phyloP scores from a whole-genome alignment of 306 rosid species.

The Vigna angularis region DNA sequence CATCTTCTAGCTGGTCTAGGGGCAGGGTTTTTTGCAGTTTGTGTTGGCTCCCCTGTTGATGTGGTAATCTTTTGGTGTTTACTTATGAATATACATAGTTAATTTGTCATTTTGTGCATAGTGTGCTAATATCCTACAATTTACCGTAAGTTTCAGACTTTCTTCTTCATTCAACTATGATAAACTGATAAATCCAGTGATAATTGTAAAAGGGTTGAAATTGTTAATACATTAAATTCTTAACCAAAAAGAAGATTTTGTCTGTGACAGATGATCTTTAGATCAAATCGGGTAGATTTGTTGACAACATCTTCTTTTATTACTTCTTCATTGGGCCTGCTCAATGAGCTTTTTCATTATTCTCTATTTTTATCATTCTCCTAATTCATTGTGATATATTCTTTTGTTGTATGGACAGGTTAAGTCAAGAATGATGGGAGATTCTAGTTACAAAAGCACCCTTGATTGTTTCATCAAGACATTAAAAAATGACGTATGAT shows the following conservation, averaged over 20 bases:
- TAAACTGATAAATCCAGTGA: constrained; percentile 33
- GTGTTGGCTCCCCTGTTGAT: constrained; percentile 96
- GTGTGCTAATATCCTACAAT: neutral
- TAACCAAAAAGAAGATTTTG: neutral
- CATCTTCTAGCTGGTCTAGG: constrained; percentile 94
- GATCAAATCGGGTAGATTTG: neutral
- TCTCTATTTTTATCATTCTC: constrained; percentile 10
- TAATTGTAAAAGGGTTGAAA: constrained; percentile 7
- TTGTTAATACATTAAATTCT: constrained; percentile 19
- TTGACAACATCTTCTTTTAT: neutral
- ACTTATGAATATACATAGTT: neutral
- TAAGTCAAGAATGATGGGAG: constrained; percentile 99
- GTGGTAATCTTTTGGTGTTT: constrained; percentile 66
- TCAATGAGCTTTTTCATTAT: neutral
- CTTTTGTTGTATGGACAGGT: constrained; percentile 63
- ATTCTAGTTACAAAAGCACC: constrained; percentile 86
- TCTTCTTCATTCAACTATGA: neutral
- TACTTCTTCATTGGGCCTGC: neutral
- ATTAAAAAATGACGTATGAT: constrained; percentile 81
- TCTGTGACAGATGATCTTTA: constrained; percentile 7
- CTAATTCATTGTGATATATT: constrained; percentile 33
- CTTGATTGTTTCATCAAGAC: constrained; percentile 91
- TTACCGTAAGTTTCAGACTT: constrained; percentile 1
- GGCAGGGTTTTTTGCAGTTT: constrained; percentile 96
- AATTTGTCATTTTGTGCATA: neutral